Percentiles rank a stretch among this genome's conserved stretches.
Evolutionary conservation across 1,284 basidiomycete genomes (phyloP).

Genomic region (Papiliotrema terrestris): DNA sequence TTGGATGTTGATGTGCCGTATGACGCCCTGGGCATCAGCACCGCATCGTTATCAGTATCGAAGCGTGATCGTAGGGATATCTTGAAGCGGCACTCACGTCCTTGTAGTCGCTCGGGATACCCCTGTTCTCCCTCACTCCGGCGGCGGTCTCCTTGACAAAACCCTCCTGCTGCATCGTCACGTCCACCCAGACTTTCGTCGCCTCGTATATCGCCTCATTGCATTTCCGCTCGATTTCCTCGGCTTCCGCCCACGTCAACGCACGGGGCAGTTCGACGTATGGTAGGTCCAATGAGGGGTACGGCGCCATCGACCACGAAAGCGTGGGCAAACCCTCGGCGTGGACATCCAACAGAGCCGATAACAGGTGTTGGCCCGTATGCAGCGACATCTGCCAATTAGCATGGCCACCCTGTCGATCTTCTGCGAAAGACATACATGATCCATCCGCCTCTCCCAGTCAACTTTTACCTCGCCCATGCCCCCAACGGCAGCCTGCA

Average conservation of each 20-base stretch:
- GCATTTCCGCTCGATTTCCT: slow-evolving; percentile 61
- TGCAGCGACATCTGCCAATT: slow-evolving; percentile 70
- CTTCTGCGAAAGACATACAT: slow-evolving; percentile 52
- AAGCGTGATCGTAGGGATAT: neutral
- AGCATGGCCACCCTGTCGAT: neutral
- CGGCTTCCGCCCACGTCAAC: slow-evolving; percentile 64
- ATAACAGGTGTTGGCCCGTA: slow-evolving; percentile 77
- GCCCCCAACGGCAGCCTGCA: slow-evolving; percentile 55
- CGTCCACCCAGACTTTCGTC: slow-evolving; percentile 37
- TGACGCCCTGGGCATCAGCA: slow-evolving; percentile 64
- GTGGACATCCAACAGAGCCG: slow-evolving; percentile 70
- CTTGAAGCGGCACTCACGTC: slow-evolving; percentile 35
- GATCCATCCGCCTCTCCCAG: slow-evolving; percentile 69
- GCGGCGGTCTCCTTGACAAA: slow-evolving; percentile 15
- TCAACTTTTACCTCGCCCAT: slow-evolving; percentile 61
- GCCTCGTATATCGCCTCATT: slow-evolving; percentile 56
- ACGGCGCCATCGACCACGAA: slow-evolving; percentile 60
- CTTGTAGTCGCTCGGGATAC: slow-evolving; percentile 51
- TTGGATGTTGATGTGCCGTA: slow-evolving; percentile 75
- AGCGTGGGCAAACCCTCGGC: slow-evolving; percentile 63
- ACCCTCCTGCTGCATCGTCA: slow-evolving; percentile 26
- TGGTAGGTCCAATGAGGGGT: slow-evolving; percentile 61
- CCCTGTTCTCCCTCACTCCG: slow-evolving; percentile 66
- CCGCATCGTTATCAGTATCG: no score
- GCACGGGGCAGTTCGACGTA: slow-evolving; percentile 75